phyloP scores from a whole-genome alignment of 176 grass and related monocot species.

The Puccinellia tenuiflora region DNA sequence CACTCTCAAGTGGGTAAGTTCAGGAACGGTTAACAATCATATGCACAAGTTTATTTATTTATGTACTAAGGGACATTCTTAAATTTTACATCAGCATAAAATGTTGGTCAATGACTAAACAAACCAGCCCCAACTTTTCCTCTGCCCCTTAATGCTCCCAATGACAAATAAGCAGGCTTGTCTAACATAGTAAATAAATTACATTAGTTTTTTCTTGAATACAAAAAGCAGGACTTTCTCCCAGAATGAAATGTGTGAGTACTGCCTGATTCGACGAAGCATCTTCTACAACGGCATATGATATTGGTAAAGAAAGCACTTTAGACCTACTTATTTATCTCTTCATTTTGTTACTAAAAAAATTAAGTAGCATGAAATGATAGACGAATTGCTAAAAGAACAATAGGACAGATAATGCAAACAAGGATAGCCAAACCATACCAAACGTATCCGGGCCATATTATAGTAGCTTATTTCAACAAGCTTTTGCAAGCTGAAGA shows the following conservation, averaged over 20 bases:
- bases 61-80: not conserved
- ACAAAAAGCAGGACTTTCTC: not conserved
- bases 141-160: not conserved
- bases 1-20: not conserved
- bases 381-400: not conserved
- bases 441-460: conserved; percentile 97
- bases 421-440: conserved; percentile 33
- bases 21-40: not conserved
- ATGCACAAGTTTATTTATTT: not conserved
- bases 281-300: conserved; percentile 13
- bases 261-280: not conserved
- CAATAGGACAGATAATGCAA: conserved; percentile 15
- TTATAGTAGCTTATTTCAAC: conserved; percentile 99
- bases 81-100: not conserved
- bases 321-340: not conserved
- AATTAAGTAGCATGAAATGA: not conserved
- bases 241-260: not conserved
- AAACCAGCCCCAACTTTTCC: not conserved
- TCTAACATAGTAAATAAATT: not conserved
- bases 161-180: not conserved
- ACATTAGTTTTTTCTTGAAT: not conserved
- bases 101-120: not conserved
- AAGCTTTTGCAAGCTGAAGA: conserved; percentile 98
- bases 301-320: not conserved
- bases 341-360: not conserved